Conservation (phyloP, 179 eudicot genomes). For the Corrigiola litoralis region DNA sequence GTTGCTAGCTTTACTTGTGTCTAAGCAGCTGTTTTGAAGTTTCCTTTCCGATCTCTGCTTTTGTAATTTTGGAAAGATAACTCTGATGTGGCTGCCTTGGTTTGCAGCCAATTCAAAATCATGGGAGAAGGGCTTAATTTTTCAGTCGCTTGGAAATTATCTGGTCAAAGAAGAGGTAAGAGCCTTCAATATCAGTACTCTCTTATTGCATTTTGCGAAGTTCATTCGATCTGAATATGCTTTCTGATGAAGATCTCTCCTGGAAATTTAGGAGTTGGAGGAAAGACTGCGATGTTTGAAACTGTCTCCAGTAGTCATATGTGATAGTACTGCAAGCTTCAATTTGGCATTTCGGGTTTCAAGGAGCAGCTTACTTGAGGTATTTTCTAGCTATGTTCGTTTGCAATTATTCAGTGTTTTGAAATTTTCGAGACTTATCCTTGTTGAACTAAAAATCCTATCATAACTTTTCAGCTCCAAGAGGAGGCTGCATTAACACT, state of each 20-base stretch:
- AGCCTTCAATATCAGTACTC: background rate
- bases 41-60: background rate
- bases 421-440: background rate
- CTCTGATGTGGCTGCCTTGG: slow-evolving; percentile 7
- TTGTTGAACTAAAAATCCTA: slow-evolving; percentile 2
- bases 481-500: slow-evolving; percentile 73
- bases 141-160: slow-evolving; percentile 40
- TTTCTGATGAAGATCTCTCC: background rate
- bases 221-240: background rate
- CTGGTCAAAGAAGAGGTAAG: slow-evolving; percentile 49
- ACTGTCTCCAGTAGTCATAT: slow-evolving; percentile 59
- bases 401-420: background rate
- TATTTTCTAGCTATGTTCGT: slow-evolving; percentile 16
- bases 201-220: background rate
- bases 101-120: slow-evolving; percentile 71
- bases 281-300: slow-evolving; percentile 47
- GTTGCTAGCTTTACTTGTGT: background rate
- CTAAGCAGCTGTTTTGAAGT: too few species aligned
- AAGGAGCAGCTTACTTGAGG: slow-evolving; percentile 63
- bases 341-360: slow-evolving; percentile 78
- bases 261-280: slow-evolving; percentile 39
- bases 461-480: slow-evolving; percentile 52
- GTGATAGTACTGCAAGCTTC: slow-evolving; percentile 54
- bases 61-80: background rate
- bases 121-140: slow-evolving; percentile 67